Conservation (phyloP, 2,329 filamentous ascomycete species). For the Pyricularia pennisetigena region DNA sequence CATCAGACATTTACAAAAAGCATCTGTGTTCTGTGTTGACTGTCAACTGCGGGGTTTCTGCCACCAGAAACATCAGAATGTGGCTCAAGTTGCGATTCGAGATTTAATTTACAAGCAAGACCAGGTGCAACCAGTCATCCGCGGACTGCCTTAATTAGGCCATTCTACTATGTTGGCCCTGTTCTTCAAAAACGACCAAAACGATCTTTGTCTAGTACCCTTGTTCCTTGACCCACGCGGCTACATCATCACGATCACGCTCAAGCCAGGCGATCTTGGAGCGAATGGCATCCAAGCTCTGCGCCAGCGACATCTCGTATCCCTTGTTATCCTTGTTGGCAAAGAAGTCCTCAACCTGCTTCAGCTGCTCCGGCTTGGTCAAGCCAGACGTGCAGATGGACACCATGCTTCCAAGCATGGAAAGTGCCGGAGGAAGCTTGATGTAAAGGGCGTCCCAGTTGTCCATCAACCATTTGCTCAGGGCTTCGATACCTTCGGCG, state of each 20-base stretch:
- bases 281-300: slow-evolving; percentile 74
- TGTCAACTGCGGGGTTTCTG: not conserved
- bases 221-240: slow-evolving; percentile 23
- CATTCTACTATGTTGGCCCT: not conserved
- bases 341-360: slow-evolving; percentile 74
- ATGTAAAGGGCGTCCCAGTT: slow-evolving; percentile 82
- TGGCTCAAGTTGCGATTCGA: not conserved
- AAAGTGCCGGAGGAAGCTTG: slow-evolving; percentile 75
- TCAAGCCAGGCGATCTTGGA: slow-evolving; percentile 78
- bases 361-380: slow-evolving; percentile 64
- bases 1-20: not conserved
- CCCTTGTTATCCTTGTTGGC: slow-evolving; percentile 68
- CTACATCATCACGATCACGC: slow-evolving; percentile 67
- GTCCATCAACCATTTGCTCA: slow-evolving; percentile 74
- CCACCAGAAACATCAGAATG: not conserved
- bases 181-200: not conserved
- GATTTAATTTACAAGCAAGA: not conserved
- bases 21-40: not conserved
- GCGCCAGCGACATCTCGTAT: slow-evolving; percentile 81
- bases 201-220: slow-evolving; percentile 13
- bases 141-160: not conserved
- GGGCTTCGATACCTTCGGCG: slow-evolving; percentile 64
- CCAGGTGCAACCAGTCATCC: not conserved
- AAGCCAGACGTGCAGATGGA: slow-evolving; percentile 75
- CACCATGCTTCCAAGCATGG: slow-evolving; percentile 78